Base-by-base conservation (phyloP, 345 rosid genomes). In the Viola odorata region DNA sequence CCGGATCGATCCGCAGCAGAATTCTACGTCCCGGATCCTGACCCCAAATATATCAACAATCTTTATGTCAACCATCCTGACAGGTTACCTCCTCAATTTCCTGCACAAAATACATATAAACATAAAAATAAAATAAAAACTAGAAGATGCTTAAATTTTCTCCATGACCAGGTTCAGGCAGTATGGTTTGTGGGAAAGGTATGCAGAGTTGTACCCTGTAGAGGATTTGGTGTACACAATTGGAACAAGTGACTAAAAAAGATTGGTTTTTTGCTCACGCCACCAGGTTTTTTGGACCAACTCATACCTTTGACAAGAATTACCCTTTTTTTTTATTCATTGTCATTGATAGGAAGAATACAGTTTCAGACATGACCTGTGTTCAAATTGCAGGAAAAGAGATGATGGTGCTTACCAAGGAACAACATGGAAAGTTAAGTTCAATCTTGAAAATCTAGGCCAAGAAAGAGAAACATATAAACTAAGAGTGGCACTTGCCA, bases 221-320 rank as follows among this genome's bases (percentile, higher is more conserved):
- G 76, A 68, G 41, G 98, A 91, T 63, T 61, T 88, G 62, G 79
- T 85, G 2, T 91, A 88, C 70, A 84, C 79, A 0, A 70, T 88
- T 47, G 98, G 87, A 7, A 48, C 55, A 13, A 85, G 95, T 42
- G 83, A 91, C 70, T 88, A 72, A 15, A 17, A 84, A 79, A 74
- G 98, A 88, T 53, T 91, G 98, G 98, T 86, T 88, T 67, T 91
- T 78, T 57, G 90, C 82, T 55, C 96, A 91, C 58, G 88, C 79
- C 42, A 70, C 81, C 57, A 88, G 96, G 97, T 86, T 6, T n/a
- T 37, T 44, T 55, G 62, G 23, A 5, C 15, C 39, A 14, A n/a
- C 11, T 38, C 39, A 16, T 37, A n/a, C 13, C 6, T 12, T 41
- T 10, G 55, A 10, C 6, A 32, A 9, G 3, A 0, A 23, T 23